Base-by-base conservation (phyloP, 192 early-diverging fungal genomes). In the Entomortierella parvispora region DNA sequence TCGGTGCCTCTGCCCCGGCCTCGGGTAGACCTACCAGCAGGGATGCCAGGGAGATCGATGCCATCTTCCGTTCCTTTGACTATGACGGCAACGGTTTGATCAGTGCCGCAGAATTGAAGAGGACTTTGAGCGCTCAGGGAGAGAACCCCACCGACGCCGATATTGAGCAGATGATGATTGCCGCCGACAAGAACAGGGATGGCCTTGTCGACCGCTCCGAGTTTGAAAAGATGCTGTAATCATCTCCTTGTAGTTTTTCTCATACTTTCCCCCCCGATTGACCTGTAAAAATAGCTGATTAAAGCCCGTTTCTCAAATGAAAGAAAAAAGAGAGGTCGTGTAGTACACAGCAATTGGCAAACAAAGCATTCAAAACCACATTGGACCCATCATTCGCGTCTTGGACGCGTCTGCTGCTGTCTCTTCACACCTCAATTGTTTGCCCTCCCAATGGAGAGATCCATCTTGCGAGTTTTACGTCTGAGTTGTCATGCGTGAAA, bases 151-250 rank as follows among this genome's bases (percentile, higher is more conserved):
- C 85, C 2, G 87, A 91, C 32, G 83, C 90, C 53, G 92, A 96
- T 64, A 57, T 94, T 10, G 83, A 92, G 57, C 90, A 89, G 42
- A 94, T 96, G 94, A 90, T 96, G 49, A 82, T 84, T 34, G 90
- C 90, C 68, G 92, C 91, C 6, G 92, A 96, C 62, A 56, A 79
- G 28, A 88, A 96, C 67, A 86, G 86, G 0, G 91, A 92, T 69
- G 85, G 87, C 28, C 83, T 83, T 40, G 84, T 91, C 37, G 84
- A 78, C 62, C 76, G 81, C 51, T 80, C 87, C 17, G 88, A 90
- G 78, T 91, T 89, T 70, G 63, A 75, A 62, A 54, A 75, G 17
- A 83, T 89, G 48, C 82, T 89, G 82, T 79, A 61, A 59, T 42
- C 9, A 4, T 5, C 26, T 25, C 3, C 25, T 43, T 25, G 23